phyloP scores from a whole-genome alignment of 345 rosid genomes.

The Rhodamnia rubescens region DNA sequence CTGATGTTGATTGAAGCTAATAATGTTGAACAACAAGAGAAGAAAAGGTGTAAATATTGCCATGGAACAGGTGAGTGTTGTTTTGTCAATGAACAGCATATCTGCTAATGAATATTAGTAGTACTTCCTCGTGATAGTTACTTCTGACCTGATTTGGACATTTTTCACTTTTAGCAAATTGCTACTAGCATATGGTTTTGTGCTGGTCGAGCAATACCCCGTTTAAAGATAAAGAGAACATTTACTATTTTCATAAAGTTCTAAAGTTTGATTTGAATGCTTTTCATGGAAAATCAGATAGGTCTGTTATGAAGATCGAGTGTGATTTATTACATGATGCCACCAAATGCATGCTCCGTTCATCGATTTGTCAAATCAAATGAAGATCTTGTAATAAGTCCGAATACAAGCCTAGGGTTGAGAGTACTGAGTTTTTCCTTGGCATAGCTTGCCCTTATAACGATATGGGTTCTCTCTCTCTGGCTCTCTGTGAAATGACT shows the following conservation, averaged over 20 bases:
- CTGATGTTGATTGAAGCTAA: conserved; percentile 87
- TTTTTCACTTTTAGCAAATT: neutral
- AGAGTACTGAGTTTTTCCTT: neutral
- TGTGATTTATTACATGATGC: neutral
- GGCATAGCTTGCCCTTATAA: neutral
- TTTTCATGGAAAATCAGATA: neutral
- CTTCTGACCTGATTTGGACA: neutral
- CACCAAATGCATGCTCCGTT: neutral
- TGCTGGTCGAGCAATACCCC: neutral
- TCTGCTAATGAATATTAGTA: neutral
- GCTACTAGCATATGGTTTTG: neutral
- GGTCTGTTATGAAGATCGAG: neutral
- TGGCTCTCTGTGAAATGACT: neutral
- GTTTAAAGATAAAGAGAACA: neutral
- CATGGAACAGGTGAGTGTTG: conserved; percentile 61
- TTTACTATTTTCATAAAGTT: neutral
- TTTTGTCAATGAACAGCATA: neutral
- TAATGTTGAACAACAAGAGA: conserved; percentile 87
- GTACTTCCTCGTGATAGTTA: neutral
- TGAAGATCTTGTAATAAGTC: neutral
- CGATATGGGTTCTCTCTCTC: neutral
- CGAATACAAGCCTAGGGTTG: neutral
- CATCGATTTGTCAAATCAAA: neutral
- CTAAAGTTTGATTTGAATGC: neutral
- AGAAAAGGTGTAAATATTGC: conserved; percentile 93